Percentiles rank a stretch among this genome's conserved stretches.
Evolutionary conservation across 2,329 filamentous ascomycete species (phyloP).

Genomic region (Rugonectria rugulosa): DNA sequence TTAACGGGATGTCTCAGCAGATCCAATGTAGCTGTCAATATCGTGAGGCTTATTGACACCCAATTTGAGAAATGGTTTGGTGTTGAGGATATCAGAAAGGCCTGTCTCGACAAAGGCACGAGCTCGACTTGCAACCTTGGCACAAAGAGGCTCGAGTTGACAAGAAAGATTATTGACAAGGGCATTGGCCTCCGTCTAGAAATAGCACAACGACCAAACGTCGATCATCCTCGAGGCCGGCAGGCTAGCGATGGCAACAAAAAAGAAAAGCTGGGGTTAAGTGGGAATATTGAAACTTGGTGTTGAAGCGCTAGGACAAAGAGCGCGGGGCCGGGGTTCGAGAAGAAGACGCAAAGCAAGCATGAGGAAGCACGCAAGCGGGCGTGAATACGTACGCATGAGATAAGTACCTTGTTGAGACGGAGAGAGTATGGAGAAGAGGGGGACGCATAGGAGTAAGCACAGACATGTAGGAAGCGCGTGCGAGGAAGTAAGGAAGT

Average conservation of each 20-base stretch:
- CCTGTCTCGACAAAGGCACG: no score
- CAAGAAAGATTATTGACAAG: neutral
- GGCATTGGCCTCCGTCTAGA: conserved; percentile 6
- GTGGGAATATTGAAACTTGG: conserved; percentile 14
- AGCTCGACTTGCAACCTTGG: no score
- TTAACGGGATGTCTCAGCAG: neutral
- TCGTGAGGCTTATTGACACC: neutral
- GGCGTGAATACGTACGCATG: neutral
- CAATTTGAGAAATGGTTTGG: neutral
- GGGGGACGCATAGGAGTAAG: neutral
- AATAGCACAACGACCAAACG: conserved; percentile 12
- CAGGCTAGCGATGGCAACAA: neutral
- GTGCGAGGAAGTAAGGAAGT: neutral
- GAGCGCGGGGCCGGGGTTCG: conserved; percentile 21
- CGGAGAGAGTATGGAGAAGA: neutral
- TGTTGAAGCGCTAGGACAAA: conserved; percentile 5
- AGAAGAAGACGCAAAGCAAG: neutral
- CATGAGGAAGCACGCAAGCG: neutral
- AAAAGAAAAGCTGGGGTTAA: conserved; percentile 4
- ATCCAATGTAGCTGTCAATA: neutral
- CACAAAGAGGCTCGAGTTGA: neutral
- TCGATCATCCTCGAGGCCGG: conserved; percentile 9
- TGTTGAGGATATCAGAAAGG: neutral
- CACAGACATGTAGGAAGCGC: neutral
- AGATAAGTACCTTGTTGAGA: neutral